Conservation (phyloP, 2,329 filamentous ascomycete genomes). For the Xylariaceae sp. region DNA sequence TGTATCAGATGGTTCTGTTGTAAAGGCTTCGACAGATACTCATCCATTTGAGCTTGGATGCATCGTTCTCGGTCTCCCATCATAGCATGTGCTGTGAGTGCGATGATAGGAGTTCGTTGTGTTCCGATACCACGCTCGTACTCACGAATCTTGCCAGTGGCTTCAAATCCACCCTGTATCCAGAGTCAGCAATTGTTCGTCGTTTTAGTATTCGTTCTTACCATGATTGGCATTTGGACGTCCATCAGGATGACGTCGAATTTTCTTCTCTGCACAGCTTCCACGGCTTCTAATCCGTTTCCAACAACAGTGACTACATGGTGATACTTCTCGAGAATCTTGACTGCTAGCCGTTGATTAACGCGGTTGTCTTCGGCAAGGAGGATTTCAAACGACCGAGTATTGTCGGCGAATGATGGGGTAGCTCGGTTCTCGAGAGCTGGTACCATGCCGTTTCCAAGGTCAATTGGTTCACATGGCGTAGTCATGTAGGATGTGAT, state of each 20-base stretch:
- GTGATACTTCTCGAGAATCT: slow-evolving; percentile 96
- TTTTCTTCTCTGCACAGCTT: slow-evolving; percentile 85
- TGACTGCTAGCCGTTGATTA: slow-evolving; percentile 92
- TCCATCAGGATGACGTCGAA: slow-evolving; percentile 99
- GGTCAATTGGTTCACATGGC: slow-evolving; percentile 87
- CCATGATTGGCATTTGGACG: slow-evolving; percentile 99
- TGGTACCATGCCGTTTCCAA: slow-evolving; percentile 94
- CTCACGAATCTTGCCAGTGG: slow-evolving; percentile 92
- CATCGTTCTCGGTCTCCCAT: slow-evolving; percentile 97
- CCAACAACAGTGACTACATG: slow-evolving; percentile 89
- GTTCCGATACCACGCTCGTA: slow-evolving; percentile 82
- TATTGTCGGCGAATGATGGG: slow-evolving; percentile 87
- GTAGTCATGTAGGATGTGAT: slow-evolving; percentile 99
- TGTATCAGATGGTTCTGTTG: slow-evolving; percentile 98
- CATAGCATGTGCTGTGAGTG: slow-evolving; percentile 97
- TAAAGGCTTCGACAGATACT: slow-evolving; percentile 93
- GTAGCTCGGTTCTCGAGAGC: slow-evolving; percentile 91
- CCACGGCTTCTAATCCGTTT: slow-evolving; percentile 89
- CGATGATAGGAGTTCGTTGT: slow-evolving; percentile 89
- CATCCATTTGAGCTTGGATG: slow-evolving; percentile 98
- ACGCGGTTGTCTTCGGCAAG: slow-evolving; percentile 96
- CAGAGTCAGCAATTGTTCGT: neutral
- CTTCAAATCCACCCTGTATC: slow-evolving; percentile 83
- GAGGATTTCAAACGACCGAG: slow-evolving; percentile 91
- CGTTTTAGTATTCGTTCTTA: slow-evolving; percentile 39